Base-by-base conservation (phyloP, 2,329 filamentous ascomycete species). In the Cercospora beticola region DNA sequence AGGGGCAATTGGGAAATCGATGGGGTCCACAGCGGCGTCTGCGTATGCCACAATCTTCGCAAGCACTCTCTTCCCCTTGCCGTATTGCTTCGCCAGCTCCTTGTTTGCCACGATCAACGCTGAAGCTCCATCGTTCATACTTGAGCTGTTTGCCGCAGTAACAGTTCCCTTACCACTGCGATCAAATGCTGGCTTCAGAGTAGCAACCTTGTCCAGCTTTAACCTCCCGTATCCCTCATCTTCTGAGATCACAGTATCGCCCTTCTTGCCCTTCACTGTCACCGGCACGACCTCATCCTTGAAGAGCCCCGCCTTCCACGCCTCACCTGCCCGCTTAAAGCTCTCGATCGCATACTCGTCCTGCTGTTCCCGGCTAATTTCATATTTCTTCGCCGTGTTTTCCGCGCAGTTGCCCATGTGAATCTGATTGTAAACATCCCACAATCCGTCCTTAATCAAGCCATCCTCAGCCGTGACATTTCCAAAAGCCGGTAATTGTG, bases 401-500 rank as follows among this genome's bases (percentile, higher is more conserved):
- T 99, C 95, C 16, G 94, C 94, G 78, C 95, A 99, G 75, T 95
- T 93, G 54, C 95, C 95, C 95, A 99, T 99, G 82, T 98, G 95
- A 77, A 97, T 91, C 78, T 97, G 88, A 79, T 97, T 93, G 81
- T 97, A 99, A 14, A 97, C 94, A 78, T 99, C 95, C 84, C 93
- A 97, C 70, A 99, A 82, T 0, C 95, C 95, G 77, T 99, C 95
- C 80, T 95, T 95, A 78, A 98, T 91, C 75, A 99, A 82, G 0
- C 94, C 95, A 77, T 99, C 95, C 80, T 97, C 91, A 81, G 97
- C 83, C 81, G 91, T 91, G 74, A 95, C 85, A 76, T 97, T 89
- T 36, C 95, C 95, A 76, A 98, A 97, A 0, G 93, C 84, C 0
- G 94, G 92, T 74, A 95, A 85, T 70, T 91, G 88, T 76, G 89